Conservation (phyloP, 2,329 filamentous ascomycete species). For the Fusarium hainanense region DNA sequence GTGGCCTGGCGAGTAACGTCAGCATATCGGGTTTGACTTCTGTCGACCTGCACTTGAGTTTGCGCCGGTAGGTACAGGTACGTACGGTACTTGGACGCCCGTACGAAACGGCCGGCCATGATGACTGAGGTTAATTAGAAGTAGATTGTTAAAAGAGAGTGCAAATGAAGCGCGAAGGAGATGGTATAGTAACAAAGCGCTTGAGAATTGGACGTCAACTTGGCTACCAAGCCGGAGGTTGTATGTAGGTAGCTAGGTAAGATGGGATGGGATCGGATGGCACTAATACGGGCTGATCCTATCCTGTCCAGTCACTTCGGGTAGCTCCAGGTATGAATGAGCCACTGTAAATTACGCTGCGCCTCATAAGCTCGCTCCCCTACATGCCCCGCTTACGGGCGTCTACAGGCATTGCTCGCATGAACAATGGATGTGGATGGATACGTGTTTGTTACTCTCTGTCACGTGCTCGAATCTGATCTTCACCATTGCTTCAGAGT, state of each 20-base stretch:
- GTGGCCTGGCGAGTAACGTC: conserved; percentile 74
- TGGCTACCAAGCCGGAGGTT: conserved; percentile 39
- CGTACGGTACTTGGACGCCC: conserved; percentile 76
- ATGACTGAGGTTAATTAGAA: conserved; percentile 41
- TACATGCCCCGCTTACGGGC: conserved; percentile 7
- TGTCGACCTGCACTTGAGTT: conserved; percentile 38
- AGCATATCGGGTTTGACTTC: conserved; percentile 34
- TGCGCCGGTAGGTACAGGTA: conserved; percentile 62
- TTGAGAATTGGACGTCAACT: conserved; percentile 29
- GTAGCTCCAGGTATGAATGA: conserved; percentile 24
- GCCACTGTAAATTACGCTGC: conserved; percentile 43
- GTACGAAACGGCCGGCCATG: conserved; percentile 74
- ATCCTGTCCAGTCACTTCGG: conserved; percentile 10
- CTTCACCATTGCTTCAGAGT: neutral
- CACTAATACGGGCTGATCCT: conserved; percentile 23
- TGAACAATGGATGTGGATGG: conserved; percentile 1
- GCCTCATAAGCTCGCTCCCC: conserved; percentile 42
- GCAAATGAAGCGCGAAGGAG: conserved; percentile 10
- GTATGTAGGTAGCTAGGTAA: conserved; percentile 26
- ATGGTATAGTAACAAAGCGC: conserved; percentile 13
- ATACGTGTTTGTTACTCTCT: conserved; percentile 10
- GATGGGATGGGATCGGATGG: conserved; percentile 15
- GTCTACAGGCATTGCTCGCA: conserved; percentile 18
- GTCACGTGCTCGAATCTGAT: conserved; percentile 34
- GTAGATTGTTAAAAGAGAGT: conserved; percentile 16